These are phyloP conservation scores for Vaccinium corymbosum DNA, from an alignment of 148 eudicot genomes.

Conservation along the genomic window DNA sequence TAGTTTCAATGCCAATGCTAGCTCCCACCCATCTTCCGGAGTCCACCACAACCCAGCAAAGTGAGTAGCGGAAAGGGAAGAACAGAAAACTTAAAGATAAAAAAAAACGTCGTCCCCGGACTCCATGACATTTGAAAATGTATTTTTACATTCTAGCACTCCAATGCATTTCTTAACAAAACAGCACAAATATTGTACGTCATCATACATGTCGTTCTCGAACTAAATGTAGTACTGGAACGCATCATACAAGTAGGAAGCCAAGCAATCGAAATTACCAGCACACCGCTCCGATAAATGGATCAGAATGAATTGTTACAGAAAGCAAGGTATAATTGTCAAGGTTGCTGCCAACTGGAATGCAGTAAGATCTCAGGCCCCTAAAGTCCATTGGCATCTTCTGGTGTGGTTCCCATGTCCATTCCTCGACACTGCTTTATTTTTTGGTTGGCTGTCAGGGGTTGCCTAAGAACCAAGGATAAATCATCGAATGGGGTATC, in stretches of 20 bases:
- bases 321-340: slow-evolving; percentile 1
- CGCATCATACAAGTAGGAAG: background rate
- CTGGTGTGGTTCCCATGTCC: too few species aligned
- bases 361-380: too few species aligned
- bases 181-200: background rate
- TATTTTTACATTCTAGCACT: background rate
- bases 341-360: too few species aligned
- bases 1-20: slow-evolving; percentile 7
- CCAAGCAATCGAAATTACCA: background rate
- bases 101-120: background rate
- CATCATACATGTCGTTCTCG: slow-evolving; percentile 7
- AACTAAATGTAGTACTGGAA: background rate
- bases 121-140: background rate
- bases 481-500: too few species aligned
- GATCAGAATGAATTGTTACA: background rate
- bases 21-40: background rate
- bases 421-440: too few species aligned
- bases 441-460: too few species aligned
- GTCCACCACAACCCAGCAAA: background rate
- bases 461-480: too few species aligned
- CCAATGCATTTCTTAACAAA: slow-evolving; percentile 2
- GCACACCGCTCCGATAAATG: background rate
- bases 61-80: background rate
- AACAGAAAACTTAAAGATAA: background rate
- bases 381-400: too few species aligned